phyloP scores from a whole-genome alignment of 345 rosid species.

The Boechera stricta region DNA sequence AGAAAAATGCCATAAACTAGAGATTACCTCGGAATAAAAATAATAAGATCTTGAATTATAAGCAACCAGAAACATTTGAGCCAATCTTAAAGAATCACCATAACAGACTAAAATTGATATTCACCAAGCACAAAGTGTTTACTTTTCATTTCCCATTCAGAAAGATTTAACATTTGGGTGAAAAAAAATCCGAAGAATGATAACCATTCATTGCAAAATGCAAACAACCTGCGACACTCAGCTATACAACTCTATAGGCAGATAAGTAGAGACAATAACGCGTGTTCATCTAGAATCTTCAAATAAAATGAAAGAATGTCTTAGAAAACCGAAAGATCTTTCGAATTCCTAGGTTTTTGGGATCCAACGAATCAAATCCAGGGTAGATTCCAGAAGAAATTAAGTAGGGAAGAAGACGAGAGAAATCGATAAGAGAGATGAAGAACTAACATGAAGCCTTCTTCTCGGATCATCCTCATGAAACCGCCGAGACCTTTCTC shows the following conservation, averaged over 20 bases:
- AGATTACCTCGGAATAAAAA: background rate
- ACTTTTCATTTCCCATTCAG: background rate
- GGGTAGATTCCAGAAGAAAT: conserved; percentile 16
- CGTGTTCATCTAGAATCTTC: conserved; percentile 17
- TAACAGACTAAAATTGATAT: conserved; percentile 8
- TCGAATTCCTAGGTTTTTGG: background rate
- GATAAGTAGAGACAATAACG: conserved; percentile 9
- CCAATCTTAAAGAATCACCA: conserved; percentile 16
- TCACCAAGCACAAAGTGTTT: background rate
- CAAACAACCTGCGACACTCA: background rate
- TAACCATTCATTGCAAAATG: background rate
- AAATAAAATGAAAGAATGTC: background rate
- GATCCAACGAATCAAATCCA: conserved; percentile 36
- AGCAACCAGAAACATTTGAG: conserved; percentile 13
- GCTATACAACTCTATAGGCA: conserved; percentile 9
- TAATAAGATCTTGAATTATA: conserved; percentile 5
- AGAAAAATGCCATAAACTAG: conserved; percentile 24
- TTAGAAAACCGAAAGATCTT: background rate
- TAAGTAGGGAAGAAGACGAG: background rate
- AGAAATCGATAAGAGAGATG: background rate
- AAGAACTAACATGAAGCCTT: conserved; percentile 68
- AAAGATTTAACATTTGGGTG: background rate
- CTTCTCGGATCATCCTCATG: conserved; percentile 67
- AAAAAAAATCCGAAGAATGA: conserved; percentile 8
- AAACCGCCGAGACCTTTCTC: conserved; percentile 79